Percentiles rank a stretch among this genome's conserved stretches.
Conservation (phyloP, 352 stramenopile genomes). For the Phytophthora capsici region DNA sequence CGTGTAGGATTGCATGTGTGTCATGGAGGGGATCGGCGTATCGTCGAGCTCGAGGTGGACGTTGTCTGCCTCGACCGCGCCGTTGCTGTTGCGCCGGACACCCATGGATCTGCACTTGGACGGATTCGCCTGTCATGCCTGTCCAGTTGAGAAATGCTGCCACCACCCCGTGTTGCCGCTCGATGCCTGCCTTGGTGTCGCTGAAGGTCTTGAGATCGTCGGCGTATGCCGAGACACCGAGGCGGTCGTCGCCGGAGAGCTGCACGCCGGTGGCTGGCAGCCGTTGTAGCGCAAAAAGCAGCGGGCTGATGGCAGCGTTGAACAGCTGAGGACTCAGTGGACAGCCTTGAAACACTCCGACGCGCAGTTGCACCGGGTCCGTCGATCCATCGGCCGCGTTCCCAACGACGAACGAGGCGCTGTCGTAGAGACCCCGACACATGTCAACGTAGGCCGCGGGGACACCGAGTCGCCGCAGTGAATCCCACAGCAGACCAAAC, state of each 20-base stretch:
- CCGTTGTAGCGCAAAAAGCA: neutral
- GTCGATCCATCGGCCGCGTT: conserved; percentile 31
- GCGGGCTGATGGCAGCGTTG: conserved; percentile 7
- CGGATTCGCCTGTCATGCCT: conserved; percentile 8
- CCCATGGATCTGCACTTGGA: neutral
- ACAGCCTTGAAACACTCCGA: conserved; percentile 32
- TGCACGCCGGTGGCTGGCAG: neutral
- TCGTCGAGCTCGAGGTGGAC: neutral
- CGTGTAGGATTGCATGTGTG: neutral
- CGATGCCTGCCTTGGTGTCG: conserved; percentile 7
- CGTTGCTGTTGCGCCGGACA: neutral
- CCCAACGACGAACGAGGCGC: conserved; percentile 18
- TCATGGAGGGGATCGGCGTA: neutral
- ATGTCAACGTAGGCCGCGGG: neutral
- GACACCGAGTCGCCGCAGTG: conserved; percentile 19
- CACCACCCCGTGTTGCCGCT: conserved; percentile 5
- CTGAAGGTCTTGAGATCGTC: conserved; percentile 36
- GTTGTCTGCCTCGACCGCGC: neutral
- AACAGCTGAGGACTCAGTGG: conserved; percentile 38
- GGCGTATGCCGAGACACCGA: conserved; percentile 7
- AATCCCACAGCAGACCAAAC: conserved; percentile 19
- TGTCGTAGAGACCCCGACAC: conserved; percentile 9
- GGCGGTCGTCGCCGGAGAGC: neutral
- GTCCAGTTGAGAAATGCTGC: conserved; percentile 9
- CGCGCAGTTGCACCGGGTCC: neutral